phyloP scores from a whole-genome alignment of 1,284 basidiomycete species.

The Cryptococcus neoformans region DNA sequence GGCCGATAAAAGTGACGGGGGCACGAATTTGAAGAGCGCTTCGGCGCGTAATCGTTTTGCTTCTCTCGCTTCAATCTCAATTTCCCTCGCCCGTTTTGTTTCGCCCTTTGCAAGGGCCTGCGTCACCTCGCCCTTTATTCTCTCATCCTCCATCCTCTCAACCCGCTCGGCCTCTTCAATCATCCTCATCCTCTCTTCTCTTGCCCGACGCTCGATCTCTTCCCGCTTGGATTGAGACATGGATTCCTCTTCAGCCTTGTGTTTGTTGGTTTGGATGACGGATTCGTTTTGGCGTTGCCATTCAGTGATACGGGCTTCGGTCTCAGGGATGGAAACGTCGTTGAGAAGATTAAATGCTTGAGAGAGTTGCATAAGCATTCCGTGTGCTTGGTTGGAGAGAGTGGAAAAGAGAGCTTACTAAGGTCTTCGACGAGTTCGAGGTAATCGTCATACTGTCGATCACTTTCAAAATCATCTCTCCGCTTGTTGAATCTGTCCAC shows the following conservation, averaged over 20 bases:
- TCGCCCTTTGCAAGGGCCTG: slow-evolving; percentile 65
- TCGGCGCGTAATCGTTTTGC: slow-evolving; percentile 33
- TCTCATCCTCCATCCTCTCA: slow-evolving; percentile 51
- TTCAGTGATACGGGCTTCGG: slow-evolving; percentile 75
- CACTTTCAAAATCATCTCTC: slow-evolving; percentile 79
- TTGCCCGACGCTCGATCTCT: slow-evolving; percentile 63
- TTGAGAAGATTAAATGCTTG: slow-evolving; percentile 94
- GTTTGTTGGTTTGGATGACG: slow-evolving; percentile 73
- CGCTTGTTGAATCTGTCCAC: slow-evolving; percentile 83
- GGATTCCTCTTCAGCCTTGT: slow-evolving; percentile 58
- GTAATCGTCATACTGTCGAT: slow-evolving; percentile 91
- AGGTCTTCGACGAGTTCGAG: slow-evolving; percentile 95
- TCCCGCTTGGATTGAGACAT: slow-evolving; percentile 59
- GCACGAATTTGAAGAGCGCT: slow-evolving; percentile 28
- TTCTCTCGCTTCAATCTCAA: slow-evolving; percentile 53
- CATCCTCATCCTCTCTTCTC: slow-evolving; percentile 64
- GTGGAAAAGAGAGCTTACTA: slow-evolving; percentile 53
- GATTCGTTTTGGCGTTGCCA: slow-evolving; percentile 78
- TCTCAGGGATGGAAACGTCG: slow-evolving; percentile 77
- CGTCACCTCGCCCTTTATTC: slow-evolving; percentile 59
- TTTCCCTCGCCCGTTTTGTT: slow-evolving; percentile 49
- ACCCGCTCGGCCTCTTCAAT: slow-evolving; percentile 65
- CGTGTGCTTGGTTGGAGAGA: background rate
- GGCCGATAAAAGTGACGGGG: slow-evolving; percentile 11
- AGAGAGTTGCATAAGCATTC: slow-evolving; percentile 2